Base-by-base conservation (phyloP, 192 early-diverging fungal genomes). In the Chytriomyces confervae region DNA sequence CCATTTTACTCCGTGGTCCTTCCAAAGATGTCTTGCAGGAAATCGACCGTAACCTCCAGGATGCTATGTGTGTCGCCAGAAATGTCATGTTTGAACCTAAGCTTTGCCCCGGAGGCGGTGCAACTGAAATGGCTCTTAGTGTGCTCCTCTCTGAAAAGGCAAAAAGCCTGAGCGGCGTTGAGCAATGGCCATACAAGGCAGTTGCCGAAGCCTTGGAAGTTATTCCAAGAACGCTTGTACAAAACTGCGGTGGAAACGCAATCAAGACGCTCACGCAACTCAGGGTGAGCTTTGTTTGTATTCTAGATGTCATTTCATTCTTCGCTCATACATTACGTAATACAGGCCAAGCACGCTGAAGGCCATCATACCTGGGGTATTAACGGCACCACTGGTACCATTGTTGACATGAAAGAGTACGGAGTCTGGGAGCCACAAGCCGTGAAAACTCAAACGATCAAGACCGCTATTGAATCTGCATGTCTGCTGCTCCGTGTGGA, bases 381-480 rank as follows among this genome's bases (percentile, higher is more conserved):
- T 79, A 95, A 99, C 81, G 98, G 98, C 53, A 90, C 90, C 70
- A 91, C 88, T 61, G 98, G 98, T 72, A 90, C 91, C 79, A 88
- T 97, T 23, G 96, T 93, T 7, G 97, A 99, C 79, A 99, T 99
- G 98, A 91, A 92, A 63, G 91, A 93, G 69, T 99, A 98, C 75
- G 98, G 98, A 77, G 88, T 99, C 62, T 99, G 98, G 98, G 98
- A 99, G 85, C 97, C 98, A 13, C 91, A 92, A 72, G 96, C 96
- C n/a, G 98, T 99, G 80, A 99, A 99, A 90, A 91, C 97, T 10
- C 98, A 99, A 89, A 99, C 96, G 5, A 91, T 99, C 86, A 99
- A 98, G 91, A 98, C 98, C 24, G 98, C 98, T 23, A 95, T 99
- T 76, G 98, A 99, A 86, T 88, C 87, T 72, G 87, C 84, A 62